Conservation (phyloP, 768 basidiomycete species). For the Lactarius sanguifluus region DNA sequence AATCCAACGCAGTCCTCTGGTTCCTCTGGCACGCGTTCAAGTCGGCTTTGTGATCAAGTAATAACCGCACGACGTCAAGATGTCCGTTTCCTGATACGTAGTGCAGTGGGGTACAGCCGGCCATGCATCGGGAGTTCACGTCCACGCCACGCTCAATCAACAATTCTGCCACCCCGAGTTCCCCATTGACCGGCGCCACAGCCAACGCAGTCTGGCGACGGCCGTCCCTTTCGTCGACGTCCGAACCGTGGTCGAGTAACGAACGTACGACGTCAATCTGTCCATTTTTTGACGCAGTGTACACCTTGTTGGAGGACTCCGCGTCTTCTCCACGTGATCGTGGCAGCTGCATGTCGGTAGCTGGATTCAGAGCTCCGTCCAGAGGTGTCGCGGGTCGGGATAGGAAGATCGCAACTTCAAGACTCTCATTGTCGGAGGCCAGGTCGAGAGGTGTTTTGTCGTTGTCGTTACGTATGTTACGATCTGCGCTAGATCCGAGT, state of each 20-base stretch:
- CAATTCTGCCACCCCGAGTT: not conserved
- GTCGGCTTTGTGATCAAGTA: constrained; percentile 1
- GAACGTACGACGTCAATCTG: not conserved
- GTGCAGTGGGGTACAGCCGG: not conserved
- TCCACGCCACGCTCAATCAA: not conserved
- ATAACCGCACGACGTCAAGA: not conserved
- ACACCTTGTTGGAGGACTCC: not conserved
- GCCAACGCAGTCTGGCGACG: not conserved
- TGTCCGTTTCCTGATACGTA: not conserved
- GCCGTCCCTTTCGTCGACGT: not conserved
- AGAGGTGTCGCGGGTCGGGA: not conserved
- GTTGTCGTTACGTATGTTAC: not conserved
- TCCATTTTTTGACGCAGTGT: not conserved
- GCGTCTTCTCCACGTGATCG: not conserved
- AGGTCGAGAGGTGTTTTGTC: not conserved
- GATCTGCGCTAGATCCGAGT: not conserved
- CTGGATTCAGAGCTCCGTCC: not conserved
- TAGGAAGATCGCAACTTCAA: not conserved
- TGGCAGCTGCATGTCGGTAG: not conserved
- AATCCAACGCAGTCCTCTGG: constrained; percentile 1
- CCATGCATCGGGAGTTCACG: not conserved
- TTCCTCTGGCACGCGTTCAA: not conserved
- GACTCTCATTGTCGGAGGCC: not conserved
- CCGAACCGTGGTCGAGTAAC: not conserved
- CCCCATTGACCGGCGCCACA: not conserved